Percentiles rank a stretch among this genome's conserved stretches.
These are phyloP conservation scores for Amanita brunnescens DNA, from an alignment of 768 basidiomycete species.

Conservation along the genomic window DNA sequence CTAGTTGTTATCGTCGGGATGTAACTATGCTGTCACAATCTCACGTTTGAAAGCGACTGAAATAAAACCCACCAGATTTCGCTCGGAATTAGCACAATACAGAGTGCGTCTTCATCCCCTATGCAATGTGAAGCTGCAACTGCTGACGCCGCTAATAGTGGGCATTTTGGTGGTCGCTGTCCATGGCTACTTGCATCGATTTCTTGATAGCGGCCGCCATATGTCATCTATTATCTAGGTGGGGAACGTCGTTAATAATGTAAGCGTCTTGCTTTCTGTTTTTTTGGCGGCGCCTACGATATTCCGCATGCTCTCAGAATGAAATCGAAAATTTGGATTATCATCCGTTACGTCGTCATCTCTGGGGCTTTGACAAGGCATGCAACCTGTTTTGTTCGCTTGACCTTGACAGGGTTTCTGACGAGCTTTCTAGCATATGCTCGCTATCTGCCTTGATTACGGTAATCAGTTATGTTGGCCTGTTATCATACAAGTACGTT, in stretches of 20 bases:
- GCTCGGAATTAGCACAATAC: background rate
- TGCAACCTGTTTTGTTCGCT: background rate
- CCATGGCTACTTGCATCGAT: background rate
- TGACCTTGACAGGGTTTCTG: too few species aligned
- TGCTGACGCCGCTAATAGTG: background rate
- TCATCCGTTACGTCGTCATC: constrained; percentile 14
- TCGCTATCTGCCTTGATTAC: background rate
- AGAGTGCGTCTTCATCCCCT: background rate
- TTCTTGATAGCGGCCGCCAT: background rate
- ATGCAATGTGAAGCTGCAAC: background rate
- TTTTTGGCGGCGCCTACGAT: too few species aligned
- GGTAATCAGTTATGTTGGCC: background rate
- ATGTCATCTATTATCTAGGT: background rate
- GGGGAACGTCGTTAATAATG: too few species aligned
- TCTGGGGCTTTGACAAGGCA: constrained; percentile 16
- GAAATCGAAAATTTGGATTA: constrained; percentile 12
- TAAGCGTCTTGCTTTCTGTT: background rate
- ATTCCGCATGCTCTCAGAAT: constrained; percentile 7
- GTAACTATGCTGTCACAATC: too few species aligned
- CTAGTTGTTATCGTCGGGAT: too few species aligned
- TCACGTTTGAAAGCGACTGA: background rate
- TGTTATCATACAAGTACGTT: background rate
- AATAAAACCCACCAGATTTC: background rate
- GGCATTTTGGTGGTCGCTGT: background rate
- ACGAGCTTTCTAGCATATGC: background rate